Base-by-base conservation (phyloP, 2,329 filamentous ascomycete genomes). In the Colletotrichum coccodes region DNA sequence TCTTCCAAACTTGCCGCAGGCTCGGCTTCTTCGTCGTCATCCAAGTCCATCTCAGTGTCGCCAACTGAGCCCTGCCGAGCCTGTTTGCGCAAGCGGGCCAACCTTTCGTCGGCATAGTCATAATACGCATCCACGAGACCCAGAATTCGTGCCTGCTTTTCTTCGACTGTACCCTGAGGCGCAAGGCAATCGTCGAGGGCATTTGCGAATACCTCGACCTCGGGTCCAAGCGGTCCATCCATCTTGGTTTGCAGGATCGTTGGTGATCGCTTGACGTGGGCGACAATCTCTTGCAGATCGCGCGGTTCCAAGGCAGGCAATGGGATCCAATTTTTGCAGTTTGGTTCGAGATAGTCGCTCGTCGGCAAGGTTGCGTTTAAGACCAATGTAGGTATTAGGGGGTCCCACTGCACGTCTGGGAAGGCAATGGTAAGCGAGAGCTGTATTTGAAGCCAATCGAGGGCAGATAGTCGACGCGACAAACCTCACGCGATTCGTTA, bases 201-300 rank as follows among this genome's bases (percentile, higher is more conserved):
- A 76, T 92, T 91, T 42, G 95, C 94, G 77, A 98, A 98, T 50
- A 90, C 87, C 81, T 97, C 94, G 68, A 97, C 93, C 79, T 97
- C 94, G 70, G 91, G 89, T 58, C 92, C 92, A 36, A 70, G 50
- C n/a, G 64, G 56, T 32, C 58, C 49, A 21, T 65, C 36, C 61
- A 69, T 69, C 21, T 59, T 64, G 53, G 32, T 26, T 21, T 30
- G 44, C 49, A 14, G 12, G 14, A 30, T 44, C 14, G 40, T n/a
- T 32, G 12, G 49, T 53, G 23, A 11, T 6, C 30, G 49, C 30
- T 12, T 9, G 30, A 4, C 30, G 1, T 21, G 34, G 12, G 34
- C 21, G n/a, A 16, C 3, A 16, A 34, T 12, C 9, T 11, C 12
- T 16, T 5, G 11, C 23, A 30, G 12, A 16, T 53, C 30, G 30